A percentile compares a stretch with the other conserved stretches of the same genome.
Evolutionary conservation across 1,284 basidiomycete species (phyloP).

Genomic region (Trichosporon asahii): DNA sequence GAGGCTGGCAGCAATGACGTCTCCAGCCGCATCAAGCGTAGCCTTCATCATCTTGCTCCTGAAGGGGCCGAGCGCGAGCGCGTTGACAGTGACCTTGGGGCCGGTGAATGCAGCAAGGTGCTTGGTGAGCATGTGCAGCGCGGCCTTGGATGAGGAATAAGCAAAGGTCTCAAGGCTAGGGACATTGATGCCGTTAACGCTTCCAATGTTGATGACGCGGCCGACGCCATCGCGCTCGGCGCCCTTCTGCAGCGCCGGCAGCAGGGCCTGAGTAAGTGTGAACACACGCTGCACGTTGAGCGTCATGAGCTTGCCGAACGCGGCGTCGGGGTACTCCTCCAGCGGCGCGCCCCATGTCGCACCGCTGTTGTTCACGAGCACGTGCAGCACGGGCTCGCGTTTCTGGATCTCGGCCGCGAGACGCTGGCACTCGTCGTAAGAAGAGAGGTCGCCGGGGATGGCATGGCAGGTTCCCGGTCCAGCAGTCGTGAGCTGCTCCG

Average conservation of each 20-base stretch:
- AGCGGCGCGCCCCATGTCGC: constrained; percentile 62
- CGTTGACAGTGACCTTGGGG: constrained; percentile 65
- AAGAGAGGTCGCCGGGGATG: constrained; percentile 62
- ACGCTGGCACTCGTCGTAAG: constrained; percentile 59
- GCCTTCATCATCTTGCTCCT: constrained; percentile 59
- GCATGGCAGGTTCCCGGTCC: constrained; percentile 62
- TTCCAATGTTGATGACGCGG: constrained; percentile 66
- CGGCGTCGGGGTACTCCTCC: constrained; percentile 59
- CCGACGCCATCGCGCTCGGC: constrained; percentile 55
- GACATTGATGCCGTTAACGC: constrained; percentile 60
- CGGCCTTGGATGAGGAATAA: constrained; percentile 64
- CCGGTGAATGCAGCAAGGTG: constrained; percentile 63
- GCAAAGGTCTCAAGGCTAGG: constrained; percentile 65
- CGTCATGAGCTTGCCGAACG: constrained; percentile 56
- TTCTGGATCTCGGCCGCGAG: constrained; percentile 58
- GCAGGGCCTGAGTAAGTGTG: constrained; percentile 64
- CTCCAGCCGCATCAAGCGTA: constrained; percentile 57
- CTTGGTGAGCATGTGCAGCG: constrained; percentile 57
- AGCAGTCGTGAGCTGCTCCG: constrained; percentile 57
- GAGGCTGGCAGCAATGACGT: constrained; percentile 55
- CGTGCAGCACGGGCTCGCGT: constrained; percentile 52
- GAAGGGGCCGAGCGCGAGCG: constrained; percentile 62
- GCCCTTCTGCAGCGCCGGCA: constrained; percentile 61
- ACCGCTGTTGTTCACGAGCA: constrained; percentile 60
- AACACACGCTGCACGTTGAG: constrained; percentile 69